A percentile compares a stretch with the other conserved stretches of the same genome.
Evolutionary conservation across 768 basidiomycete species (phyloP).

Genomic region (Tricholoma saponaceum): DNA sequence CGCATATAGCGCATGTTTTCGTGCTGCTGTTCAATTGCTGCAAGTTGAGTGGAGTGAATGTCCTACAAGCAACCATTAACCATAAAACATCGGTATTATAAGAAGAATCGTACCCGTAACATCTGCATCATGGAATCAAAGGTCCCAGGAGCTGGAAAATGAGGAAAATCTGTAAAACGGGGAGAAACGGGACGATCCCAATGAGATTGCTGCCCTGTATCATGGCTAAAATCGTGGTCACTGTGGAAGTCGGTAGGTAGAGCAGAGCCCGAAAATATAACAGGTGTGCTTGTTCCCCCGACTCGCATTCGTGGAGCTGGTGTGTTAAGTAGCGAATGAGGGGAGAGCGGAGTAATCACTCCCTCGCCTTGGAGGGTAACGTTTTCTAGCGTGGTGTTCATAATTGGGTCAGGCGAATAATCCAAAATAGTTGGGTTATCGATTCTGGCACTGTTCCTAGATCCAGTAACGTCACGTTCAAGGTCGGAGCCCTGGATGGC

Average conservation of each 20-base stretch:
- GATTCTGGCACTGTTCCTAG: background rate
- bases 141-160: background rate
- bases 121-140: background rate
- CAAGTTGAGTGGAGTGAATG: slow-evolving; percentile 42
- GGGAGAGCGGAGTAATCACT: background rate
- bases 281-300: background rate
- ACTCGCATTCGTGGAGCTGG: background rate
- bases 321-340: background rate
- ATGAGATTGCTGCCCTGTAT: background rate
- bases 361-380: background rate
- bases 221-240: background rate
- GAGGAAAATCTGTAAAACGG: background rate
- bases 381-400: background rate
- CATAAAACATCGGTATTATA: background rate
- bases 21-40: slow-evolving; percentile 73
- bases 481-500: background rate
- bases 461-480: background rate
- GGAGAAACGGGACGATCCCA: background rate
- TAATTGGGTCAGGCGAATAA: background rate
- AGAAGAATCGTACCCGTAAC: background rate
- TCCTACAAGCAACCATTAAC: slow-evolving; percentile 1
- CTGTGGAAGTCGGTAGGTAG: background rate
- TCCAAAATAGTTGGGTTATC: background rate
- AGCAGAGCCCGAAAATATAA: background rate
- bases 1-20: slow-evolving; percentile 78